Evolutionary conservation across 1,139 yeast genomes (phyloP), one percentile per base, ranked within the genome.

Genomic region (Nakaseomyces delphensis): DNA sequence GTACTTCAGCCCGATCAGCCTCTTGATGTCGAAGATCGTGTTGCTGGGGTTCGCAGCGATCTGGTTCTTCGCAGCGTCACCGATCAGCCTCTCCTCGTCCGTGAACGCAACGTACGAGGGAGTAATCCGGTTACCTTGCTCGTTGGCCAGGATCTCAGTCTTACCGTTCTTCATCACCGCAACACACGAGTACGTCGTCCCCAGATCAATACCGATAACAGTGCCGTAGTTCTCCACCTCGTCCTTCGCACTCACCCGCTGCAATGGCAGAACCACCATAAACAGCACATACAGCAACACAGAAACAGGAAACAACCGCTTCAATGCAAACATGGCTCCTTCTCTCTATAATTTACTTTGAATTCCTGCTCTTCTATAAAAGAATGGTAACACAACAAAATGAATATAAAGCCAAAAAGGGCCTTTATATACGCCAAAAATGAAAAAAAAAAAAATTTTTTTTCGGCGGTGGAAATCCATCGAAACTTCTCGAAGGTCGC

Each of bases 31-130:
- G 55, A 83, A 85, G 44, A 85, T 70, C 30, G 95, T 84, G 68
- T 85, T 84, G 49, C 67, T 60, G 37, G 87, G 87, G 63, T 84
- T 84, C 38, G 84, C 72, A 25, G 95, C 79, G 45, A 91, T 93
- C 70, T 86, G 95, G 69, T 85, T 86, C 74, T 86, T 86, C 41
- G 95, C 95, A 33, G 96, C 91, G 62, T 86, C 96, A 63, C 96
- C 96, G 52, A 86, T 89, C 53, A 86, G 75, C 67, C 95, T 79
- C 70, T 84, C 95, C 38, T 81, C 85, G 40, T 76, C 82, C 39
- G 85, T 81, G 65, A 84, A 84, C 14, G 94, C 89, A 48, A 84
- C 95, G 62, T 80, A 85, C 1, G 94, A 83, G 31, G 96, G 95
- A 40, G 96, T 86, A 57, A 85, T 86, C 72, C 96, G 81, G 70